Evolutionary conservation across 495 filamentous ascomycete genomes (phyloP).

Genomic region (Lophiostoma macrostomum): DNA sequence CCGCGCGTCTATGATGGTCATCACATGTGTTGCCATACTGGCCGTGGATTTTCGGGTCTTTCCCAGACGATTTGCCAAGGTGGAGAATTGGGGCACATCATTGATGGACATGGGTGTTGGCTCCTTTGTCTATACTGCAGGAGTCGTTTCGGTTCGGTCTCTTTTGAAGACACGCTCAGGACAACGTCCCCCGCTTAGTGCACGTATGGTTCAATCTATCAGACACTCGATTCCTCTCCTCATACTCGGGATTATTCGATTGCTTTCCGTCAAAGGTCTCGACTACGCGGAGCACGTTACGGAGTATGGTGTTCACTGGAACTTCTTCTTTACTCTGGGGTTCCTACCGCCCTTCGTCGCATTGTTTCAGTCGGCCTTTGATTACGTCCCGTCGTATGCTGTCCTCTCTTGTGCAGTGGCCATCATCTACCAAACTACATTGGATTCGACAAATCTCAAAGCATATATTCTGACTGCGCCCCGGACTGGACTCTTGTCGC

Average conservation of each 20-base stretch:
- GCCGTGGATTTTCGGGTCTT: constrained; percentile 95
- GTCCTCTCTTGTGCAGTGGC: constrained; percentile 64
- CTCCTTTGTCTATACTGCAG: constrained; percentile 93
- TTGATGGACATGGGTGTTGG: constrained; percentile 98
- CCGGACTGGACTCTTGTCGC: constrained; percentile 70
- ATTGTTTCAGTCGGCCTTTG: constrained; percentile 66
- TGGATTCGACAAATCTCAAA: constrained; percentile 76
- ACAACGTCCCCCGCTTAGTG: constrained; percentile 45
- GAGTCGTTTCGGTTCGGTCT: constrained; percentile 86
- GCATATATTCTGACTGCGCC: constrained; percentile 81
- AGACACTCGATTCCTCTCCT: constrained; percentile 82
- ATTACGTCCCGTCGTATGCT: constrained; percentile 67
- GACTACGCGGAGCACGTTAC: constrained; percentile 97
- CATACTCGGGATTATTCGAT: constrained; percentile 71
- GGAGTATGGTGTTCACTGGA: constrained; percentile 99
- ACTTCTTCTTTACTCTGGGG: constrained; percentile 97
- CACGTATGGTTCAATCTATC: constrained; percentile 59
- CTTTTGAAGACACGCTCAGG: constrained; percentile 66
- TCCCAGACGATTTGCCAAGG: constrained; percentile 92
- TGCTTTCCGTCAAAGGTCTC: constrained; percentile 87
- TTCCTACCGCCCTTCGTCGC: constrained; percentile 87
- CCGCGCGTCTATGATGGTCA: constrained; percentile 85
- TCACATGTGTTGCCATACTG: constrained; percentile 90
- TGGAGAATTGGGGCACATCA: constrained; percentile 96
- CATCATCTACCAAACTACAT: constrained; percentile 64